Conservation (phyloP, 2,329 filamentous ascomycete genomes). For the Cercospora nicotianae region DNA sequence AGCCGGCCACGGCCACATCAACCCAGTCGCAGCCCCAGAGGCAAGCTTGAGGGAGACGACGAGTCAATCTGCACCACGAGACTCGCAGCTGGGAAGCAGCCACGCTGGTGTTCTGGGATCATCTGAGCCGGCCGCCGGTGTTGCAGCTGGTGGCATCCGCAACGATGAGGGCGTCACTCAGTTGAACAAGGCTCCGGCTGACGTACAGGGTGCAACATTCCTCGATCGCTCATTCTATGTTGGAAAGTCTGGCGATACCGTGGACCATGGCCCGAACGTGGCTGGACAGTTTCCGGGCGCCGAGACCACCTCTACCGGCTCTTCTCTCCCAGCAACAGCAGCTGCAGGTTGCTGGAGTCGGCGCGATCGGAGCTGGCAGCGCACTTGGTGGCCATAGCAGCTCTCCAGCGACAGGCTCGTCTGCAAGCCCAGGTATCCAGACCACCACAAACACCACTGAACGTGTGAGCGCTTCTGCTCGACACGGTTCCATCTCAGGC, state of each 20-base stretch:
- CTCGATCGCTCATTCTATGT: constrained; percentile 31
- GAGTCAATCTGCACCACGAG: constrained; percentile 9
- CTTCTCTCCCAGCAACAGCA: background rate
- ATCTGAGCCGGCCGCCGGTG: constrained; percentile 2
- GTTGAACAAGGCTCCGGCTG: constrained; percentile 22
- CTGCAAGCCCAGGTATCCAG: background rate
- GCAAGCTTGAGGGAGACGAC: constrained; percentile 4
- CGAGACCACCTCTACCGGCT: constrained; percentile 10
- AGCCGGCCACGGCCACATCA: constrained; percentile 18
- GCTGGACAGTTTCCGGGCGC: constrained; percentile 37
- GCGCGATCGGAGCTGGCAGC: background rate
- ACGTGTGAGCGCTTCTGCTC: constrained; percentile 14
- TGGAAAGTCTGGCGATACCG: constrained; percentile 10
- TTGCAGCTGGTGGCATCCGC: constrained; percentile 15
- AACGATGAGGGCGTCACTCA: constrained; percentile 15
- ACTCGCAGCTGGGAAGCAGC: constrained; percentile 1
- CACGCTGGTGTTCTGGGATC: constrained; percentile 6
- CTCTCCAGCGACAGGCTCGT: background rate
- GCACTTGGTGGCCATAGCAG: background rate
- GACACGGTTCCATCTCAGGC: constrained; percentile 32
- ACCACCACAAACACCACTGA: constrained; percentile 1
- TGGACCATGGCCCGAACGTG: constrained; percentile 33
- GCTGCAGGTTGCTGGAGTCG: background rate
- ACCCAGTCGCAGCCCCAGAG: constrained; percentile 24
- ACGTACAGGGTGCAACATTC: constrained; percentile 32